A percentile compares a stretch with the other conserved stretches of the same genome.
Conservation (phyloP, 1,284 basidiomycete species). For the Tylopilus orsonianus region DNA sequence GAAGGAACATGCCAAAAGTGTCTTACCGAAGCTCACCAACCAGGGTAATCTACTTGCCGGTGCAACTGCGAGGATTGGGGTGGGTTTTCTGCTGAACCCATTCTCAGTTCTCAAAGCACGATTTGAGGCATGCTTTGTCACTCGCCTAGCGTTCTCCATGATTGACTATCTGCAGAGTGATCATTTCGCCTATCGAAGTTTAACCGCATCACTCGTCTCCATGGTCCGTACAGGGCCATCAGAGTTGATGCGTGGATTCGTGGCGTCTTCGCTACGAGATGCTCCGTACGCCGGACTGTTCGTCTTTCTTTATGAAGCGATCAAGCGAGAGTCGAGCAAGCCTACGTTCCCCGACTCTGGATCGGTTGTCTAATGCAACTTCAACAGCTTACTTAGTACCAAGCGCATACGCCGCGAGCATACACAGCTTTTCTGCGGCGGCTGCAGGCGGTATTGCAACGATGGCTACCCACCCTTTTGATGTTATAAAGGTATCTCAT, state of each 20-base stretch:
- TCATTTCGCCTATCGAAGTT: slow-evolving; percentile 71
- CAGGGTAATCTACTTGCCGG: slow-evolving; percentile 90
- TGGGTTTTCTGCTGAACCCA: slow-evolving; percentile 91
- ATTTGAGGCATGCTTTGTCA: slow-evolving; percentile 70
- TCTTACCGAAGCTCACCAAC: slow-evolving; percentile 75
- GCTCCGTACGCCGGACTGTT: slow-evolving; percentile 97
- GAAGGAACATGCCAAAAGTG: slow-evolving; percentile 42
- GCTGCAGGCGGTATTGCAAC: slow-evolving; percentile 81
- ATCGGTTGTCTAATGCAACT: slow-evolving; percentile 8
- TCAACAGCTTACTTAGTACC: slow-evolving; percentile 36
- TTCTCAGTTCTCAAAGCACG: slow-evolving; percentile 94
- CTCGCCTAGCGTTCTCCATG: background rate
- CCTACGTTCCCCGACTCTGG: background rate
- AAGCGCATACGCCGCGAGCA: slow-evolving; percentile 41
- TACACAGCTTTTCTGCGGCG: slow-evolving; percentile 68
- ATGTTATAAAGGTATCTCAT: slow-evolving; percentile 76
- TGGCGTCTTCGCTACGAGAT: slow-evolving; percentile 89
- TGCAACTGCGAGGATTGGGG: slow-evolving; percentile 79
- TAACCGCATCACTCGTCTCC: slow-evolving; percentile 59
- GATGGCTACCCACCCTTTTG: slow-evolving; percentile 84
- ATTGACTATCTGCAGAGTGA: slow-evolving; percentile 57
- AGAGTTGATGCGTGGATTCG: slow-evolving; percentile 86
- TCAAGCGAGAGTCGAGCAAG: slow-evolving; percentile 71
- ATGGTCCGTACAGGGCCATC: slow-evolving; percentile 74
- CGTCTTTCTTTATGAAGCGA: slow-evolving; percentile 86